Evolutionary conservation across 1,284 basidiomycete species (phyloP).

Genomic region (Trametes hirsuta): DNA sequence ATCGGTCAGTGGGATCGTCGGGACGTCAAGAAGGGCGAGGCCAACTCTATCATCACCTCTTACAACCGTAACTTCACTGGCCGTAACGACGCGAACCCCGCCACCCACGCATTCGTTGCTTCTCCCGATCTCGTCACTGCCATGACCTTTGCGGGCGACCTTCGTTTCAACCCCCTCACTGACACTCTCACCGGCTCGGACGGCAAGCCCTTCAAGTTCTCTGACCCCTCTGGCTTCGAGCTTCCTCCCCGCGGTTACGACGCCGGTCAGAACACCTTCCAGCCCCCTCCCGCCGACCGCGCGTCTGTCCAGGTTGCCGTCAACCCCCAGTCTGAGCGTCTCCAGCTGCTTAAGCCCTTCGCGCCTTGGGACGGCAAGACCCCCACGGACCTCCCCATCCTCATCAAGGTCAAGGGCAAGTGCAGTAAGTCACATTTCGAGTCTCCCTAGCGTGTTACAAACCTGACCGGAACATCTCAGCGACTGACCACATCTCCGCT

Average conservation of each 20-base stretch:
- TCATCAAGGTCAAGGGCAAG: conserved; percentile 99
- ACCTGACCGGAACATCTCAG: conserved; percentile 34
- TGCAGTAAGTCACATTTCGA: conserved; percentile 69
- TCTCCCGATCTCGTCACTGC: conserved; percentile 99
- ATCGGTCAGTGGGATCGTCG: conserved; percentile 99
- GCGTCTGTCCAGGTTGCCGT: conserved; percentile 86
- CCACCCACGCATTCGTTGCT: conserved; percentile 98
- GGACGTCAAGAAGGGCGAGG: conserved; percentile 96
- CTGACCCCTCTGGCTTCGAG: conserved; percentile 86
- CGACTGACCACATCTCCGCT: conserved; percentile 90
- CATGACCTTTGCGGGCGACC: conserved; percentile 91
- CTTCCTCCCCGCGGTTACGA: conserved; percentile 96
- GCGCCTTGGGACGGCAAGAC: conserved; percentile 93
- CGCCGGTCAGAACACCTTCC: conserved; percentile 97
- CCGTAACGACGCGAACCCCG: conserved; percentile 99
- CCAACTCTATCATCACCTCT: conserved; percentile 98
- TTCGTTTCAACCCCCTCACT: conserved; percentile 97
- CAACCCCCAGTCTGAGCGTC: conserved; percentile 88
- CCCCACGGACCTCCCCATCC: conserved; percentile 85
- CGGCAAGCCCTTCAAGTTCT: conserved; percentile 98
- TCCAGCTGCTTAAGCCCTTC: conserved; percentile 95
- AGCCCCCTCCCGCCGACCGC: conserved; percentile 90
- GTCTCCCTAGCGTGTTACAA: no score
- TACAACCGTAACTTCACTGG: conserved; percentile 99
- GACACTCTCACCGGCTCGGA: conserved; percentile 89